A percentile compares a stretch with the other conserved stretches of the same genome.
These are phyloP conservation scores for Sporothrix dimorphospora DNA, from an alignment of 2,329 filamentous ascomycete species.

Conservation along the genomic window DNA sequence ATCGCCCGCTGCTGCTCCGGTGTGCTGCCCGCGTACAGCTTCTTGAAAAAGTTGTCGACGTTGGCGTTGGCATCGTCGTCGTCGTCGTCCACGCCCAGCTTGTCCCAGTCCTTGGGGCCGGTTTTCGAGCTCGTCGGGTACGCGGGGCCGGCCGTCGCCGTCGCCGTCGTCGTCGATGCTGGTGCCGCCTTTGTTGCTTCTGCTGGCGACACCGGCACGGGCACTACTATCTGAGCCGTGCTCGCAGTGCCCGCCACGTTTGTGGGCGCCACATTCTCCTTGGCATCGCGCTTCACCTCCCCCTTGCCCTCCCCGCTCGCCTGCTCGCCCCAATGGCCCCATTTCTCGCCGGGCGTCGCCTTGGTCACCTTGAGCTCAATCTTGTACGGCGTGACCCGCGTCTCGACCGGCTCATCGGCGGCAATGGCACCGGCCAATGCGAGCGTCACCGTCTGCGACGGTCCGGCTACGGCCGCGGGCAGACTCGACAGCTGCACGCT, in stretches of 20 bases:
- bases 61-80: constrained; percentile 63
- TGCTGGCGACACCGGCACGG: not conserved
- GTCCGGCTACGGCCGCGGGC: constrained; percentile 34
- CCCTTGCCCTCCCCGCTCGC: constrained; percentile 8
- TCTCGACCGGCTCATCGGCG: constrained; percentile 34
- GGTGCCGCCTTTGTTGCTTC: not conserved
- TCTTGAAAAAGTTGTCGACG: constrained; percentile 86
- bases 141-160: constrained; percentile 35
- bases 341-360: constrained; percentile 37
- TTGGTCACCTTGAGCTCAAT: constrained; percentile 43
- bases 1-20: constrained; percentile 87
- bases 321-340: constrained; percentile 41
- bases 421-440: constrained; percentile 37
- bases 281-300: constrained; percentile 33
- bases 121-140: constrained; percentile 87
- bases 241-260: not conserved
- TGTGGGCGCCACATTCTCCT: not conserved
- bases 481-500: constrained; percentile 32
- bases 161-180: not conserved
- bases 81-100: constrained; percentile 58
- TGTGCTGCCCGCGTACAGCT: constrained; percentile 75
- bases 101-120: constrained; percentile 93
- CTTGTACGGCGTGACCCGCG: constrained; percentile 40
- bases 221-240: not conserved
- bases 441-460: constrained; percentile 32